Base-by-base conservation (phyloP, 768 basidiomycete genomes). In the Zangia roseola region DNA sequence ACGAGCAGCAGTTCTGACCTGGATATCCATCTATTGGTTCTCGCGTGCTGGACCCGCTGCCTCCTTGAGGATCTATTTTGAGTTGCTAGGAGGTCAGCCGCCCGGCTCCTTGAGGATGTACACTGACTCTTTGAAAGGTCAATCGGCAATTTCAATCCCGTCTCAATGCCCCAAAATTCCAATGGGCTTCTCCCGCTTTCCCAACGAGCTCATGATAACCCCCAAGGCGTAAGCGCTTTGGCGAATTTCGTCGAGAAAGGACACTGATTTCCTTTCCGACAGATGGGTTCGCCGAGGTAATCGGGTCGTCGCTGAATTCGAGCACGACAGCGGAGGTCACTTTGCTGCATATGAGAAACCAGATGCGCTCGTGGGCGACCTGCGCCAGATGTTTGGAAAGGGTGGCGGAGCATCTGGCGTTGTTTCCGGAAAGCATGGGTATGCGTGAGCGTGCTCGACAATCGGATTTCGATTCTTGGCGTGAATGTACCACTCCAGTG, bases 31-130 rank as follows among this genome's bases (percentile, higher is more conserved):
- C 10, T 82, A 78, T 56, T 77, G 72, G 70, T 82, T 84, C 63
- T 83, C 81, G 7, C 74, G 76, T 10, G 71, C 76, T 0, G 82
- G 82, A 0, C 82, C 84, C 6, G 72, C 80, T 2, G 80, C 83
- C 0, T 77, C 83, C 0, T 19, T 77, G 8, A 70, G 82, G 13
- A 82, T 83, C n/a, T 85, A 84, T 60, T 83, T 77, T 56, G 84
- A 85, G 56, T 53, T 28, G 13, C 34, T 55, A 14, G 10, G 31
- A 2, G 49, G 52, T 6, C 21, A 35, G 35, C 82, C 84, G 8
- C 72, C 80, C 2, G 80, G 82, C 0, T 77, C 83, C 0, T 19
- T 77, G 7, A 70, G 82, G 13, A 82, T 83, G n/a, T 85, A 84
- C 61, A 83, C 76, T 56, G 84, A 85, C 56, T 53, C 24, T 12